These are phyloP conservation scores for Pleodorina starrii DNA, from an alignment of 139 green algal genomes.

Conservation along the genomic window DNA sequence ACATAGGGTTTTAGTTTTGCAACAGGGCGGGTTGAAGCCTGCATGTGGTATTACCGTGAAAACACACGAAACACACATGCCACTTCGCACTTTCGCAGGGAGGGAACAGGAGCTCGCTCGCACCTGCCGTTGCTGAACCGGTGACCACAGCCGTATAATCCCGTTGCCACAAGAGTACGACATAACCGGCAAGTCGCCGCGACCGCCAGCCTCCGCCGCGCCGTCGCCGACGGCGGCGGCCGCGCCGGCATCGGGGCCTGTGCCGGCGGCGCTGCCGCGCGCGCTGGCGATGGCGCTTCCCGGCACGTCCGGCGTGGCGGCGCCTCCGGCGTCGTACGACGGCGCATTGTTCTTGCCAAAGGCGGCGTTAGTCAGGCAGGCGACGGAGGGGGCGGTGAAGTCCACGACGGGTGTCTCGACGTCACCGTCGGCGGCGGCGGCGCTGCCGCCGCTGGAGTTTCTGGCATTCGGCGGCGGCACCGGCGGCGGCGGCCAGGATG, in stretches of 20 bases:
- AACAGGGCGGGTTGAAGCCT: too few relatives aligned
- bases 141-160: conserved; percentile 19
- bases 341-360: background rate
- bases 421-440: background rate
- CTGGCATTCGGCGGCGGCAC: background rate
- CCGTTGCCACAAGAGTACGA: conserved; percentile 21
- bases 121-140: background rate
- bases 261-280: background rate
- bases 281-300: background rate
- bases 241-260: background rate
- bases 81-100: too few relatives aligned
- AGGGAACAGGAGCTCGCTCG: too few relatives aligned
- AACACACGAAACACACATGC: too few relatives aligned
- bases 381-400: conserved; percentile 1
- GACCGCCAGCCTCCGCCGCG: too few relatives aligned
- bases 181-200: background rate
- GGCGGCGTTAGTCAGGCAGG: background rate
- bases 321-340: background rate
- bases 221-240: background rate
- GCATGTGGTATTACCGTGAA: too few relatives aligned
- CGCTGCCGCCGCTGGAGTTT: background rate
- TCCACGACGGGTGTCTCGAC: background rate
- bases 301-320: background rate
- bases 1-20: too few relatives aligned
- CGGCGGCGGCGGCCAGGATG: background rate